These are phyloP conservation scores for Gomphus bonarii DNA, from an alignment of 1,284 basidiomycete genomes.

Conservation along the genomic window DNA sequence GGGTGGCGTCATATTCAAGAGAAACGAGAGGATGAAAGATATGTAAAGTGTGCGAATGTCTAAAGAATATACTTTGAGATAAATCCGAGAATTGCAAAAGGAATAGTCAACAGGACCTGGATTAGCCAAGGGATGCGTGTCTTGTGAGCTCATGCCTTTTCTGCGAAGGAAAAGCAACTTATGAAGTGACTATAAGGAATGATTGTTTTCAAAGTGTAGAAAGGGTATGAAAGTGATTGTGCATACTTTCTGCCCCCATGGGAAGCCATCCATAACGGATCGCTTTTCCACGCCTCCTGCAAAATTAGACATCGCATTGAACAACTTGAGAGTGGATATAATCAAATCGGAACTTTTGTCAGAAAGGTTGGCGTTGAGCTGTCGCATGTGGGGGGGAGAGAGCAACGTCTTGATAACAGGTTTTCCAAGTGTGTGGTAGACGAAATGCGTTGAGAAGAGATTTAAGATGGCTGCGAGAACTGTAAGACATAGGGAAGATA, in stretches of 20 bases:
- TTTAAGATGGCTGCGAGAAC: slow-evolving; percentile 45
- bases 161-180: slow-evolving; percentile 63
- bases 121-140: slow-evolving; percentile 25
- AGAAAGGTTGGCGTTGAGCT: slow-evolving; percentile 47
- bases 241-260: slow-evolving; percentile 65
- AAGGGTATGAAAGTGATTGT: neutral
- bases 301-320: slow-evolving; percentile 48
- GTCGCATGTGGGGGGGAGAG: slow-evolving; percentile 39
- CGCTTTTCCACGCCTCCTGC: slow-evolving; percentile 55
- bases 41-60: slow-evolving; percentile 68
- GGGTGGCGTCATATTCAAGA: slow-evolving; percentile 35
- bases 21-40: slow-evolving; percentile 59
- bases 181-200: slow-evolving; percentile 40
- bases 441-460: slow-evolving; percentile 54
- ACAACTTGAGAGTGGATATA: slow-evolving; percentile 53
- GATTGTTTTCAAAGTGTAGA: neutral
- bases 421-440: slow-evolving; percentile 47
- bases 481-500: slow-evolving; percentile 37
- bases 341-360: slow-evolving; percentile 52
- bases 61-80: slow-evolving; percentile 17
- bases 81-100: neutral
- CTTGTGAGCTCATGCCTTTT: slow-evolving; percentile 29
- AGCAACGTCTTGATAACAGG: slow-evolving; percentile 51
- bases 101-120: slow-evolving; percentile 36
- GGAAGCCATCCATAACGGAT: slow-evolving; percentile 49